Conservation (phyloP, 352 stramenopile species). For the Nothophytophthora sp. region DNA sequence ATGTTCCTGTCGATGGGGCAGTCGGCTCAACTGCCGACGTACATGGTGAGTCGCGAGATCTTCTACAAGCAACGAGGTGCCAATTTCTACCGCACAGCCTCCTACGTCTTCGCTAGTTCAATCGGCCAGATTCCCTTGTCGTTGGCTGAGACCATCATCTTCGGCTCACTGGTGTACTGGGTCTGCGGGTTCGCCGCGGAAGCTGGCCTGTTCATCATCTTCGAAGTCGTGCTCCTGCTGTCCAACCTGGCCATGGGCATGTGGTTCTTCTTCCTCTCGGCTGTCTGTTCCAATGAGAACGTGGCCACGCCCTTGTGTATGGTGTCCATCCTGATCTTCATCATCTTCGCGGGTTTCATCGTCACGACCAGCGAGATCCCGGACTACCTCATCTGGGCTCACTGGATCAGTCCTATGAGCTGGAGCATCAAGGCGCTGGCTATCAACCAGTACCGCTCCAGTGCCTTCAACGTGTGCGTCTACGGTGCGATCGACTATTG, state of each 20-base stretch:
- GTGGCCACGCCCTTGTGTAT: constrained; percentile 39
- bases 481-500: constrained; percentile 44
- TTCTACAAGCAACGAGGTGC: constrained; percentile 86
- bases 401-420: constrained; percentile 58
- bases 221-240: constrained; percentile 43
- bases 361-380: constrained; percentile 50
- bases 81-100: constrained; percentile 65
- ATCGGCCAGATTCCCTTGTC: constrained; percentile 35
- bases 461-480: constrained; percentile 24
- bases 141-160: constrained; percentile 64
- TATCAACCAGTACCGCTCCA: constrained; percentile 46
- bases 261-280: constrained; percentile 53
- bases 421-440: constrained; percentile 43
- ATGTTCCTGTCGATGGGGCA: constrained; percentile 80
- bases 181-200: constrained; percentile 62
- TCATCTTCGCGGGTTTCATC: constrained; percentile 56
- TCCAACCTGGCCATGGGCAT: constrained; percentile 46
- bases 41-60: constrained; percentile 54
- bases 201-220: constrained; percentile 33
- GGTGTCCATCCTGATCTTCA: constrained; percentile 41
- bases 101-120: constrained; percentile 60
- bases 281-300: constrained; percentile 23
- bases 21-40: constrained; percentile 62
- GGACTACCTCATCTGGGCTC: constrained; percentile 46
- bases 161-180: constrained; percentile 83